Percentiles rank a stretch among this genome's conserved stretches.
phyloP scores from a whole-genome alignment of 2,329 filamentous ascomycete species.

The Hypoxylon sp. region DNA sequence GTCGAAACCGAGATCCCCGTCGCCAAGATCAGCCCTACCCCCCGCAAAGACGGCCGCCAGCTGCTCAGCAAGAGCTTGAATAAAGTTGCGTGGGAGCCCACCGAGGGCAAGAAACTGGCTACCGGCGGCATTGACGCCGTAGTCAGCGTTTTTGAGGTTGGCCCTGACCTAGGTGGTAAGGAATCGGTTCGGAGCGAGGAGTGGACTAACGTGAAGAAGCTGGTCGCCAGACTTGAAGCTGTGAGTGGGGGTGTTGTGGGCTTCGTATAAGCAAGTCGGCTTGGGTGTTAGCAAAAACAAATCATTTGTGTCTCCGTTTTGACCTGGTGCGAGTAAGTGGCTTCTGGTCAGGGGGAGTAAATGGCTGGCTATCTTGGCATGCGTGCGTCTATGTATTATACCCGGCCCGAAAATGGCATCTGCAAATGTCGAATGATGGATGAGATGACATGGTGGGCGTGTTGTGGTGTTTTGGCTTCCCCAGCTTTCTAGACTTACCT shows the following conservation, averaged over 20 bases:
- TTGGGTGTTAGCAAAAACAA: conserved; percentile 47
- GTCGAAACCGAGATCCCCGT: conserved; percentile 94
- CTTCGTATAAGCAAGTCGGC: conserved; percentile 35
- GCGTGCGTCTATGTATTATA: conserved; percentile 39
- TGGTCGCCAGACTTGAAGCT: conserved; percentile 82
- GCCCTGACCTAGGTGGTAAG: conserved; percentile 83
- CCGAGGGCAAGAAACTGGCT: conserved; percentile 87
- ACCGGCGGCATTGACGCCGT: conserved; percentile 93
- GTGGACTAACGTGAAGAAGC: conserved; percentile 92
- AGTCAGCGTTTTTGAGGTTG: conserved; percentile 93
- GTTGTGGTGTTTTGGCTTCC: conserved; percentile 23
- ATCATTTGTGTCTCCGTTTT: conserved; percentile 45
- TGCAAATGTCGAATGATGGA: conserved; percentile 23
- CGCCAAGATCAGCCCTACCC: conserved; percentile 80
- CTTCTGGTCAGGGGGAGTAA: conserved; percentile 17
- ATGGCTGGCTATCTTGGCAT: conserved; percentile 19
- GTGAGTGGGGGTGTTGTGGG: conserved; percentile 66
- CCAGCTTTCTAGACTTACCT: conserved; percentile 14
- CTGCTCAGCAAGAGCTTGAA: conserved; percentile 90
- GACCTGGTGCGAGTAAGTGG: background rate
- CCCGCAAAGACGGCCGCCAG: conserved; percentile 73
- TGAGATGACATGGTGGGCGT: conserved; percentile 15
- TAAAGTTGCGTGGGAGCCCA: conserved; percentile 93
- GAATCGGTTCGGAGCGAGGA: conserved; percentile 89
- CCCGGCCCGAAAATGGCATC: conserved; percentile 30